Base-by-base conservation (phyloP, 2,329 filamentous ascomycete species). In the Beauveria sp. region DNA sequence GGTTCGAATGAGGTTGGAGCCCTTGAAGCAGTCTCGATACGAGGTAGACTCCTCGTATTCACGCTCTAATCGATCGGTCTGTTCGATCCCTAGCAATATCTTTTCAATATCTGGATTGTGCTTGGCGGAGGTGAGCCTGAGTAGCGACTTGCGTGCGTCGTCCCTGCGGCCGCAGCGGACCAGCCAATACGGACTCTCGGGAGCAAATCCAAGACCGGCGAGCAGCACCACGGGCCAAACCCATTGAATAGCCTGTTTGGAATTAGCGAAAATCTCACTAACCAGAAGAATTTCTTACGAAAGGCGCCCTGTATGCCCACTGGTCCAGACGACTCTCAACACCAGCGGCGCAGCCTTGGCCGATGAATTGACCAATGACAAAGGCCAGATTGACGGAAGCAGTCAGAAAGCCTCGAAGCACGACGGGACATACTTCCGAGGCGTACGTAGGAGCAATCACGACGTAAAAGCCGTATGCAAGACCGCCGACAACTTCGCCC, bases 341-440 rank as follows among this genome's bases (percentile, higher is more conserved):
- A 2, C 75, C 77, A 2, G 77, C 75, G 1, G 78, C 79, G 42
- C 80, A 74, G 6, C 75, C 76, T 61, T 80, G 79, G 5, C 74
- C 83, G 2, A 87, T 73, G 5, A 87, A 76, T 67, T 87, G 84
- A 1, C 84, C 84, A 20, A 83, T 83, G 48, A 85, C 83, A 71
- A 85, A 87, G 67, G 83, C 86, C 43, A 87, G 72, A 66, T 86
- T 87, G 62, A 86, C 80, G 62, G 81, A 87, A 40, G 80, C 80
- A 1, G 84, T 86, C 24, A 86, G 72, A 50, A 83, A 77, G 31
- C 81, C 82, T 31, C 85, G 78, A 45, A 88, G 76, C 1, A 80
- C 79, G 34, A 83, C 75, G 2, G 84, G 85, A 45, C 82, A 84
- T 7, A 87, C 81, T 69, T 88, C 84, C 1, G 81, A 82, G 8